A percentile compares a stretch with the other conserved stretches of the same genome.
phyloP scores from a whole-genome alignment of 1,284 basidiomycete species.

The Leccinum griseonigrum region DNA sequence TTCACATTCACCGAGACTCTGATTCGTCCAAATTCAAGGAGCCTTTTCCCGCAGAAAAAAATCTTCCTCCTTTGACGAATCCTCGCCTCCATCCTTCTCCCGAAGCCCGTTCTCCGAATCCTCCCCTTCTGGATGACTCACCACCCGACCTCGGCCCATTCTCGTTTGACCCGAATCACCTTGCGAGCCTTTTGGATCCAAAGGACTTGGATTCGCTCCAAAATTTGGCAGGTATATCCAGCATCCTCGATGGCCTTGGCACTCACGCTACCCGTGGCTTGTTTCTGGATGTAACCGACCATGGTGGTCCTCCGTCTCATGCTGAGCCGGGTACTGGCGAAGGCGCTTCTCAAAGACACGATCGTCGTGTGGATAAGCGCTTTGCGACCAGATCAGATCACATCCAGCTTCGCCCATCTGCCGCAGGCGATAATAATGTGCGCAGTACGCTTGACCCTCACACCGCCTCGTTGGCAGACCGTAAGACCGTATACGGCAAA shows the following conservation, averaged over 20 bases:
- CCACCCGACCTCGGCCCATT: conserved; percentile 71
- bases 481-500: conserved; percentile 76
- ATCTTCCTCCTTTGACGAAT: neutral
- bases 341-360: conserved; percentile 41
- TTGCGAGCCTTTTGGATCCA: conserved; percentile 91
- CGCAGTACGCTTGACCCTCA: conserved; percentile 35
- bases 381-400: conserved; percentile 16
- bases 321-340: conserved; percentile 34
- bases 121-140: conserved; percentile 52
- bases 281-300: neutral
- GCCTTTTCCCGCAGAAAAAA: conserved; percentile 3
- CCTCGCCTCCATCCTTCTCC: conserved; percentile 1
- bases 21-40: conserved; percentile 24
- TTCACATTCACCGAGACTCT: conserved; percentile 31
- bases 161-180: conserved; percentile 65
- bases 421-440: conserved; percentile 34
- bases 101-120: conserved; percentile 10
- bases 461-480: conserved; percentile 58
- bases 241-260: conserved; percentile 74
- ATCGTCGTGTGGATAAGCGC: conserved; percentile 21
- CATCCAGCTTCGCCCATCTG: conserved; percentile 36
- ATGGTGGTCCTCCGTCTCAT: conserved; percentile 10
- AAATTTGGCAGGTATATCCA: conserved; percentile 73
- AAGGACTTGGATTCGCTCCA: conserved; percentile 74
- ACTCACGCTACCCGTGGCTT: conserved; percentile 64